Conservation (phyloP, 345 rosid genomes). For the Salix udensis region DNA sequence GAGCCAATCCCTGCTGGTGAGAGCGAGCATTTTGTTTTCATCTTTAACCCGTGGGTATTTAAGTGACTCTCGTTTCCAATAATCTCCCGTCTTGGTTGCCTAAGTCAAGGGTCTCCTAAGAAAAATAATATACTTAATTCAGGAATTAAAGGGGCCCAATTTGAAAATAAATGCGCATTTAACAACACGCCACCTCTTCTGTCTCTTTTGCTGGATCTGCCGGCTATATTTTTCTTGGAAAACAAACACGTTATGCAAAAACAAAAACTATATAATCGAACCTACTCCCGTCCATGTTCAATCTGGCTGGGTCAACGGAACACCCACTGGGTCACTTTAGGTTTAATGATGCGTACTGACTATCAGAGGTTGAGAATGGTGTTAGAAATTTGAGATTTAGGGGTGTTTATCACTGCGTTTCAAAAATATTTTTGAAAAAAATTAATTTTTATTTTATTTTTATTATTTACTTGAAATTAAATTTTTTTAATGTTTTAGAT, state of each 20-base stretch:
- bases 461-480: too few relatives aligned
- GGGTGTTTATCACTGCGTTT: too few relatives aligned
- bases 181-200: constrained; percentile 4
- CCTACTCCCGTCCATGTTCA: constrained; percentile 19
- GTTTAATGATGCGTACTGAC: background rate
- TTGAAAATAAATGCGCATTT: background rate
- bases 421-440: too few relatives aligned
- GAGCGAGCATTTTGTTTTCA: background rate
- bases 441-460: too few relatives aligned
- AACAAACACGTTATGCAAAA: constrained; percentile 12
- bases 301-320: constrained; percentile 27
- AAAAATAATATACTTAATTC: background rate
- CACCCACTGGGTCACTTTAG: background rate
- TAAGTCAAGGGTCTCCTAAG: background rate
- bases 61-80: background rate
- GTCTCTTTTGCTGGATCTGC: constrained; percentile 21
- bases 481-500: too few relatives aligned
- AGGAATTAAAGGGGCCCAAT: background rate
- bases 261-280: constrained; percentile 1
- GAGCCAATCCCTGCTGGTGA: background rate
- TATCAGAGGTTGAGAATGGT: too few relatives aligned
- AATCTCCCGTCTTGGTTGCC: background rate
- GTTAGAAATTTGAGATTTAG: too few relatives aligned
- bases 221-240: constrained; percentile 23
- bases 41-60: background rate